Evolutionary conservation across 139 green algal species (phyloP), one percentile per base, ranked within the genome.

Genomic region (Tetradesmus lagerheimii): DNA sequence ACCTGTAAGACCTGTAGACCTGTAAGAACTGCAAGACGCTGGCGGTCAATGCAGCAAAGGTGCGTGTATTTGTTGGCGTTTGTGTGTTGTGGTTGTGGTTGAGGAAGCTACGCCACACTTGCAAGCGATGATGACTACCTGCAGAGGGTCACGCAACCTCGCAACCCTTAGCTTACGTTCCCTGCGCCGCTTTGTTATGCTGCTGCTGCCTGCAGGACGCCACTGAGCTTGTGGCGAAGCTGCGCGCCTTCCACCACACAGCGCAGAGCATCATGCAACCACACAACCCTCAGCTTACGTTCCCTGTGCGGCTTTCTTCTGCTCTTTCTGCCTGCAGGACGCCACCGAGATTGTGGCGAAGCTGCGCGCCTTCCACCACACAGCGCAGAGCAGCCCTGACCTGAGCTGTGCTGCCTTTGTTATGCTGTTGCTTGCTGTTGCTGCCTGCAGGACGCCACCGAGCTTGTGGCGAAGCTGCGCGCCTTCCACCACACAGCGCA

Each of bases 381-480:
- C 57, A 71, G 57, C 57, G 57, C 57, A 71, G 23, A 71, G 57
- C 57, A 50, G 6, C 66, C 3, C 29, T 50, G 8, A 50, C 43
- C 43, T n/a, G n/a, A 50, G 8, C 43, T 50, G 4, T 50, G 43
- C 8, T 50, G 43, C 6, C 14, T 27, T 25, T 64, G 50, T 25
- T 27, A 25, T 25, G 0, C 50, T 27, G 20, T 2, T 64, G 16
- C 50, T 25, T 64, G 25, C 87, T 39, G 39, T 74, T 11, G 3
- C 35, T 77, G 31, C 80, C 12, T 91, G 39, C 39, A 89, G 87
- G 92, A 93, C 66, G 74, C 74, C 27, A 99, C 97, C 14, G 97
- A 99, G 82, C 95, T 99, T 78, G 97, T 99, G 27, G 98, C 98
- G 27, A 97, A 98, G 89, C 95, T 99, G 82, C 93, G 98, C 14